These are phyloP conservation scores for Fistulinella cinereoalba DNA, from an alignment of 1,284 basidiomycete species.

Conservation along the genomic window DNA sequence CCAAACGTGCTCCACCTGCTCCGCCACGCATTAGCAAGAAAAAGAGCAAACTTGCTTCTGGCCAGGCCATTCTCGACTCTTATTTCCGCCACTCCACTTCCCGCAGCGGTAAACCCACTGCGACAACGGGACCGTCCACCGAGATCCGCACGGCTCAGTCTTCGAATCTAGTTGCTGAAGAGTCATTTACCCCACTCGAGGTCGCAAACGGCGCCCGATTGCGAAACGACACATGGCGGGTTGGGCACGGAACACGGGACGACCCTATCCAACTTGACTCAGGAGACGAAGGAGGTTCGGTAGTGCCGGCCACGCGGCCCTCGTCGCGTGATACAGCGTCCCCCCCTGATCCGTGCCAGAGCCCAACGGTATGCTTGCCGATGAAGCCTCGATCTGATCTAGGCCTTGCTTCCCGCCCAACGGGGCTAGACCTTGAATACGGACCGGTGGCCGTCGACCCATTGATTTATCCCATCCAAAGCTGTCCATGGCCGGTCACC, in stretches of 20 bases:
- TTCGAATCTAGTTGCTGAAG: conserved; percentile 17
- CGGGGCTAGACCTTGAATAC: conserved; percentile 21
- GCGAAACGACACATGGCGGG: conserved; percentile 10
- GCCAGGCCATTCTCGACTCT: conserved; percentile 24
- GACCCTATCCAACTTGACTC: conserved; percentile 29
- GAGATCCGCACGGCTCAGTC: conserved; percentile 13
- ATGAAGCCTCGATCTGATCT: conserved; percentile 3
- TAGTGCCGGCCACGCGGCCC: conserved; percentile 6
- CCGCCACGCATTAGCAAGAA: conserved; percentile 17
- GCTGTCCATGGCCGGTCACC: conserved; percentile 38
- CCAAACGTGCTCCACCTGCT: conserved; percentile 21
- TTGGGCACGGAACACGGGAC: conserved; percentile 23
- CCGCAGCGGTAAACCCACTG: conserved; percentile 13
- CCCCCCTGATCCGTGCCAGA: conserved; percentile 10
- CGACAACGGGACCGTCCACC: conserved; percentile 7
- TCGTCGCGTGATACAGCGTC: conserved; percentile 15
- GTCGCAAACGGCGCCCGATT: not conserved
- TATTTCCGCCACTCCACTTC: conserved; percentile 27
- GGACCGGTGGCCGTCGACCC: conserved; percentile 46
- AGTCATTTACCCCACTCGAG: conserved; percentile 12
- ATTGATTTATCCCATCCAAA: conserved; percentile 37
- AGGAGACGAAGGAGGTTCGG: conserved; percentile 18
- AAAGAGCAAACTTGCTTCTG: conserved; percentile 16
- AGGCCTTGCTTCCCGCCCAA: conserved; percentile 5
- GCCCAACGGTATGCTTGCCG: conserved; percentile 7